Base-by-base conservation (phyloP, 495 filamentous ascomycete genomes). In the Cudoniella acicularis region DNA sequence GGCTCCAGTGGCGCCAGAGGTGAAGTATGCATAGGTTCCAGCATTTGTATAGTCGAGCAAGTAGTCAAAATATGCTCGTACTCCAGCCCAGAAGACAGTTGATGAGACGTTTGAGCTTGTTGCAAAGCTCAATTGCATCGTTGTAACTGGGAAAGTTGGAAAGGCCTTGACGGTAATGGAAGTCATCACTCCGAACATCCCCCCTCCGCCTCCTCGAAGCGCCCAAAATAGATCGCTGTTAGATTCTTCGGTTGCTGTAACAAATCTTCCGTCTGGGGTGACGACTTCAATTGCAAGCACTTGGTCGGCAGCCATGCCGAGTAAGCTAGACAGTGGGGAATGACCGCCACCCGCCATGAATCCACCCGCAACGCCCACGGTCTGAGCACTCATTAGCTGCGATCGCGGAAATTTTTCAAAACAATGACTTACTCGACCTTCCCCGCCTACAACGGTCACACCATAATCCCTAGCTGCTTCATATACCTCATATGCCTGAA, bases 191-290 rank as follows among this genome's bases (percentile, higher is more conserved):
- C 40, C 53, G 18, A 45, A 45, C 3, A 40, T 56, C 4, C 36
- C 21, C 67, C 55, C 55, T 13, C 76, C 67, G 59, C 76, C 73
- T 1, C 84, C 86, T 25, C 78, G 75, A 20, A 87, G 71, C 13
- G 85, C 85, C 85, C 83, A 87, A 67, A 83, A 87, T 3, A 88
- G 65, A 63, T 88, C 85, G 0, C 71, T 42, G 56, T 86, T 76
- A n/a, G n/a, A 55, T 80, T 69, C 52, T 73, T 76, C 36, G 77
- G 77, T 80, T 13, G 78, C 81, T 0, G 70, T 76, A 24, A 85
- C 51, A 18, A 80, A 70, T 1, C 78, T 68, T 0, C 86, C 84
- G 0, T 52, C 55, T 0, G 77, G 77, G 3, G 78, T 80, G 3
- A 88, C 76, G 0, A 88, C 71, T 50, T 85, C 79, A 72, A 80